Evolutionary conservation across 306 rosid species (phyloP).

Genomic region (Oxytropis ochrocephala): DNA sequence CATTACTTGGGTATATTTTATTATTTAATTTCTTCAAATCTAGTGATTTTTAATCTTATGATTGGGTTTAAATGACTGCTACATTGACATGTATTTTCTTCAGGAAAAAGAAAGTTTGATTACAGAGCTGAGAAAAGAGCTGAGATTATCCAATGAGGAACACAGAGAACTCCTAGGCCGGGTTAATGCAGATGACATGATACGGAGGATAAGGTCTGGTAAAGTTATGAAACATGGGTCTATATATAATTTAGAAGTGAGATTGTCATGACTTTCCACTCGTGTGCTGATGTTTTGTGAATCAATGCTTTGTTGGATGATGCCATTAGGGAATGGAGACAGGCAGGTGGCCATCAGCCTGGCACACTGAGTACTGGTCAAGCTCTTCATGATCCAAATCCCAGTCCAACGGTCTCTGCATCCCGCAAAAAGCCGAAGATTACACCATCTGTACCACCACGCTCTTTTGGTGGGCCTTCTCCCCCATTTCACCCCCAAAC

Average conservation of each 20-base stretch:
- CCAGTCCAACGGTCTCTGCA: constrained; percentile 86
- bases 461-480: constrained; percentile 76
- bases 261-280: constrained; percentile 15
- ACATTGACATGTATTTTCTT: constrained; percentile 52
- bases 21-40: constrained; percentile 33
- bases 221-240: constrained; percentile 19
- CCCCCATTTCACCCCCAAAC: constrained; percentile 66
- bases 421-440: constrained; percentile 85
- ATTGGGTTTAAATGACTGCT: constrained; percentile 55
- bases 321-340: constrained; percentile 88
- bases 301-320: constrained; percentile 29
- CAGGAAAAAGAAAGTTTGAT: constrained; percentile 95
- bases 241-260: not conserved
- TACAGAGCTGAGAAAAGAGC: constrained; percentile 86
- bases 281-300: not conserved
- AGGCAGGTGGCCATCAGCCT: constrained; percentile 69
- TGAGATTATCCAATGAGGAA: constrained; percentile 88
- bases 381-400: constrained; percentile 68
- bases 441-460: constrained; percentile 59
- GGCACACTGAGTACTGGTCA: constrained; percentile 53
- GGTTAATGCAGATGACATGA: constrained; percentile 85
- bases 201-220: constrained; percentile 77
- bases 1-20: constrained; percentile 82
- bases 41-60: constrained; percentile 27
- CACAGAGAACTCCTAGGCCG: constrained; percentile 90